phyloP scores from a whole-genome alignment of 257 asterid species.

The Orobanche coerulescens region DNA sequence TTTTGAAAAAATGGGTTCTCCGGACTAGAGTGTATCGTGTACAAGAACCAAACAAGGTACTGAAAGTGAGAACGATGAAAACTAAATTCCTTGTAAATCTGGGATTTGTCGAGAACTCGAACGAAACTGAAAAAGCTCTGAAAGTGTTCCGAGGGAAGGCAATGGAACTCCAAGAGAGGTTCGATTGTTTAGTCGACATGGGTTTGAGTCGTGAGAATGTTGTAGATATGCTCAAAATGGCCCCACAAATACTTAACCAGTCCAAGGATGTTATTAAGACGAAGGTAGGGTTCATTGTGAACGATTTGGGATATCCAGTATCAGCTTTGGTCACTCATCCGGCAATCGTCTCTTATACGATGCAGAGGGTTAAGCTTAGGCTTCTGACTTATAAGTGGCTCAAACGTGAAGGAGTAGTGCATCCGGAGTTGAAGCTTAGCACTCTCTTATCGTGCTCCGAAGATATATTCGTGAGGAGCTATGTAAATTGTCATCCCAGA shows the following conservation, averaged over 20 bases:
- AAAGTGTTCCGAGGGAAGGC: conserved; percentile 51
- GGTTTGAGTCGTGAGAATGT: conserved; percentile 47
- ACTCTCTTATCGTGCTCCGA: conserved; percentile 54
- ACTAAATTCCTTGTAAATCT: conserved; percentile 41
- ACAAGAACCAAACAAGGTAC: conserved; percentile 20
- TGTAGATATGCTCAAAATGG: conserved; percentile 32
- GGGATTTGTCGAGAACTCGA: conserved; percentile 50
- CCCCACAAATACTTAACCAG: conserved; percentile 59
- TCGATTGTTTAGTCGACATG: conserved; percentile 42
- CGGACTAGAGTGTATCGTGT: conserved; percentile 30
- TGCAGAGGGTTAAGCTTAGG: conserved; percentile 45
- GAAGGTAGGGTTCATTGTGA: conserved; percentile 40
- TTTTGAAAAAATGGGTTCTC: conserved; percentile 39
- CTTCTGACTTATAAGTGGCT: conserved; percentile 64
- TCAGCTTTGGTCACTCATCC: conserved; percentile 41
- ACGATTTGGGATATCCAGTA: conserved; percentile 42
- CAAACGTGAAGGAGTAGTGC: conserved; percentile 31
- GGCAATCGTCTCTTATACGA: conserved; percentile 31
- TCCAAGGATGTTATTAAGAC: conserved; percentile 38
- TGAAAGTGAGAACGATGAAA: conserved; percentile 32
- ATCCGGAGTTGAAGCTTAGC: conserved; percentile 44
- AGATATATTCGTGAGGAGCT: conserved; percentile 31
- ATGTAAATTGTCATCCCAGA: conserved; percentile 48
- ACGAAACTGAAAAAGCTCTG: conserved; percentile 43
- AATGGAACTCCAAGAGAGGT: conserved; percentile 57